Conservation (phyloP, 1,139 yeast genomes). For the Scheffersomyces lignicola region DNA sequence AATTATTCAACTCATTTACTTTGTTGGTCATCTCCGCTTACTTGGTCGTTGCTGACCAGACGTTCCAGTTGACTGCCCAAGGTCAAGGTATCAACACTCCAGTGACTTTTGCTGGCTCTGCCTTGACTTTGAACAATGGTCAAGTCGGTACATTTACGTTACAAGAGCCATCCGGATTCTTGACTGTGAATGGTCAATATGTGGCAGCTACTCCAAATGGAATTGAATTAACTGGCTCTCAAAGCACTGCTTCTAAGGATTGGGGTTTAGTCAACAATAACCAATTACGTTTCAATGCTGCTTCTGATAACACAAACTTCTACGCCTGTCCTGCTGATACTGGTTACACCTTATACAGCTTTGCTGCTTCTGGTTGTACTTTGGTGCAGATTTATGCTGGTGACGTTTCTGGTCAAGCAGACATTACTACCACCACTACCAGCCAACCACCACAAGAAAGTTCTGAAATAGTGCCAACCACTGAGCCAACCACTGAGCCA, state of each 20-base stretch:
- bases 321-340: slow-evolving; percentile 24
- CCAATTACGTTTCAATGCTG: slow-evolving; percentile 22
- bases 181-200: slow-evolving; percentile 20
- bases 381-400: slow-evolving; percentile 15
- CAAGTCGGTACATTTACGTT: slow-evolving; percentile 22
- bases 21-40: slow-evolving; percentile 4
- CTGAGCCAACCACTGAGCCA: slow-evolving; percentile 6
- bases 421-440: slow-evolving; percentile 8
- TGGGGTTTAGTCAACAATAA: slow-evolving; percentile 27
- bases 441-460: slow-evolving; percentile 6
- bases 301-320: slow-evolving; percentile 17
- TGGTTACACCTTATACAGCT: slow-evolving; percentile 13
- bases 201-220: slow-evolving; percentile 17
- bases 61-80: slow-evolving; percentile 24
- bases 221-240: slow-evolving; percentile 12
- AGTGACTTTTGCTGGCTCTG: slow-evolving; percentile 18
- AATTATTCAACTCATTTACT: slow-evolving; percentile 4
- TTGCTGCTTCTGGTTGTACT: slow-evolving; percentile 14
- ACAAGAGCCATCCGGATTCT: slow-evolving; percentile 32
- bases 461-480: too few species aligned
- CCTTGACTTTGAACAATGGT: slow-evolving; percentile 20
- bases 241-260: slow-evolving; percentile 22
- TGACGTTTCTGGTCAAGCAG: slow-evolving; percentile 10
- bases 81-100: slow-evolving; percentile 24
- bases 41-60: slow-evolving; percentile 29